Percentiles rank a stretch among this genome's conserved stretches.
Conservation (phyloP, 495 filamentous ascomycete genomes). For the Chaetomium cochliodes region DNA sequence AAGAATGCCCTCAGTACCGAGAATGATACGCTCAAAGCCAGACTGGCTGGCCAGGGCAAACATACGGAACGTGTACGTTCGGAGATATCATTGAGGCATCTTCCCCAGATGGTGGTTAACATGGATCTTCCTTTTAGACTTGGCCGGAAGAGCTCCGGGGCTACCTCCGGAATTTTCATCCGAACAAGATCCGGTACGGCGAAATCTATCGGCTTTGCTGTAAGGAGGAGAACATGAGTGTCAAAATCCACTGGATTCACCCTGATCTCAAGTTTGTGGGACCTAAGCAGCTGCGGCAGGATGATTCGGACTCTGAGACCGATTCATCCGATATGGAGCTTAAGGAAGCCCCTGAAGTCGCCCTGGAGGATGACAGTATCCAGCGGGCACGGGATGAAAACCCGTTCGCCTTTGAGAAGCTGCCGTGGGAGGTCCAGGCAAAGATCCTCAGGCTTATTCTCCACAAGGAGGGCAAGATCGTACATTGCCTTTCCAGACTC, state of each 20-base stretch:
- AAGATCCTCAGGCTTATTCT: slow-evolving; percentile 36
- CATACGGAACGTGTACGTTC: neutral
- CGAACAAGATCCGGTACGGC: neutral
- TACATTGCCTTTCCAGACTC: slow-evolving; percentile 45
- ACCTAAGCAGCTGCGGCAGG: neutral
- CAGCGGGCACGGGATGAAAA: neutral
- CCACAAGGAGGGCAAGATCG: slow-evolving; percentile 25
- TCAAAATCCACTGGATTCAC: slow-evolving; percentile 23
- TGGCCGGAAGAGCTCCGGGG: slow-evolving; percentile 4
- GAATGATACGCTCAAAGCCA: neutral
- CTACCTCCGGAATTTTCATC: neutral
- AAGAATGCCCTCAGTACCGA: neutral
- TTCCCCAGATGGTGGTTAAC: neutral
- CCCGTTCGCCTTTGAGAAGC: slow-evolving; percentile 31
- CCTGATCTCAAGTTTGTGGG: slow-evolving; percentile 29
- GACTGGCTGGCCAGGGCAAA: neutral
- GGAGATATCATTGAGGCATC: neutral
- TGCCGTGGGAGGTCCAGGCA: slow-evolving; percentile 33
- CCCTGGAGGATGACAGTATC: neutral
- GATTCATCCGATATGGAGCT: neutral
- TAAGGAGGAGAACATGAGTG: slow-evolving; percentile 42
- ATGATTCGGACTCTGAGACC: neutral
- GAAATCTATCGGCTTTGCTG: slow-evolving; percentile 24
- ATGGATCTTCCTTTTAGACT: neutral
- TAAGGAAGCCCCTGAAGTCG: neutral